Conservation (phyloP, 192 early-diverging fungal genomes). For the Backusella westeae region DNA sequence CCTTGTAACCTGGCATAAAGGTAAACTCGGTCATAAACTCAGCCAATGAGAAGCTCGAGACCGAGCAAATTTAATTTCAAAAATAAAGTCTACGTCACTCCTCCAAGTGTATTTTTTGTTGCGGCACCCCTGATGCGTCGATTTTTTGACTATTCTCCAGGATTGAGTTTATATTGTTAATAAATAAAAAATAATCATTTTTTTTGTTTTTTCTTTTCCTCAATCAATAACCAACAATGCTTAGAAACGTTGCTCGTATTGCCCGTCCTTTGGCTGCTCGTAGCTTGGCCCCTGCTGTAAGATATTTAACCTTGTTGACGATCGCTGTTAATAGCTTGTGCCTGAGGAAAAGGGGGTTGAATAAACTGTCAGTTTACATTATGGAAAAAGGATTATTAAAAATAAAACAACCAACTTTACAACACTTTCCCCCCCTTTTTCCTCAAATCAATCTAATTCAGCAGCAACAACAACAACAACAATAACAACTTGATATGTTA, state of each 20-base stretch:
- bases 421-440: not conserved
- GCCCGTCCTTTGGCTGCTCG: constrained; percentile 48
- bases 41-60: not conserved
- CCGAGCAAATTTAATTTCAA: not conserved
- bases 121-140: not conserved
- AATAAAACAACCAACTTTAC: not conserved
- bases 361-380: not conserved
- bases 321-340: not conserved
- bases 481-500: not conserved
- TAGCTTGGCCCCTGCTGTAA: constrained; percentile 50
- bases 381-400: not conserved
- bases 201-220: constrained; percentile 10
- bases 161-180: constrained; percentile 8
- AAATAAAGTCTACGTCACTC: not conserved
- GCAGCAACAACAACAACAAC: not conserved
- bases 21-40: not conserved
- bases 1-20: too few species aligned
- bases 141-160: not conserved
- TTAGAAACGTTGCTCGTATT: constrained; percentile 52
- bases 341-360: not conserved
- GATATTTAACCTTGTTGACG: constrained; percentile 1
- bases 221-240: constrained; percentile 36
- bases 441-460: constrained; percentile 4
- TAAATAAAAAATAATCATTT: constrained; percentile 13
- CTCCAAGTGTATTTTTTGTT: not conserved